Base-by-base conservation (phyloP, 805 yeast genomes). In the Debaryomyces tyrocola region DNA sequence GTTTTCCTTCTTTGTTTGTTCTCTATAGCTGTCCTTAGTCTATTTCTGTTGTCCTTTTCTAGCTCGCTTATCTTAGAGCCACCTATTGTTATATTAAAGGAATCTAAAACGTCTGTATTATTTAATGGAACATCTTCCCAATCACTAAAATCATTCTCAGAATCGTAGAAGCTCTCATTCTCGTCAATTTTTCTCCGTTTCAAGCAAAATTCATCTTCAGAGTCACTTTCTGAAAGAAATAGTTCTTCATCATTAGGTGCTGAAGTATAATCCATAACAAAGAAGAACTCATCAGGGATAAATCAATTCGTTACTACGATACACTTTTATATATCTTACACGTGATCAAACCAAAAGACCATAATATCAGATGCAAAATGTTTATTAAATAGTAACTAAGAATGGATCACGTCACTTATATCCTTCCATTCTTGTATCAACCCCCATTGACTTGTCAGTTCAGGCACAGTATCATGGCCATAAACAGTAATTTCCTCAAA, bases 401-500 rank as follows among this genome's bases (percentile, higher is more conserved):
- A 48, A 45, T 66, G 69, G 11, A 67, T 51, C 7, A 64, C 43
- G n/a, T 54, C 52, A 36, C 62, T 56, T 17, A 69, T 50, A 6
- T 55, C 54, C 8, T 50, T 43, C 69, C 68, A 68, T 49, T 69
- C 73, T 7, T 53, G 47, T 11, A 68, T 47, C 37, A 60, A 44
- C 8, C 43, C 40, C 64, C 67, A 67, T 43, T 62, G 66, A 40
- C 56, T 59, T 17, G 50, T 43, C 43, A 43, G 52, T 4, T 52
- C 53, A 1, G 54, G 52, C 4, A 50, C 48, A 3, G 58, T 43
- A 43, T 69, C 74, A 41, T 69, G 74, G 7, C 73, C 74, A 50
- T 58, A 64, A 4, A 58, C 50, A 1, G 46, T 51, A 12, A 68
- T 44, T 1, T 51, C 44, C 14, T 59, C 44, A 44, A 68, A 61